phyloP scores from a whole-genome alignment of 139 green algal genomes.

The Haematococcus lacustris region DNA sequence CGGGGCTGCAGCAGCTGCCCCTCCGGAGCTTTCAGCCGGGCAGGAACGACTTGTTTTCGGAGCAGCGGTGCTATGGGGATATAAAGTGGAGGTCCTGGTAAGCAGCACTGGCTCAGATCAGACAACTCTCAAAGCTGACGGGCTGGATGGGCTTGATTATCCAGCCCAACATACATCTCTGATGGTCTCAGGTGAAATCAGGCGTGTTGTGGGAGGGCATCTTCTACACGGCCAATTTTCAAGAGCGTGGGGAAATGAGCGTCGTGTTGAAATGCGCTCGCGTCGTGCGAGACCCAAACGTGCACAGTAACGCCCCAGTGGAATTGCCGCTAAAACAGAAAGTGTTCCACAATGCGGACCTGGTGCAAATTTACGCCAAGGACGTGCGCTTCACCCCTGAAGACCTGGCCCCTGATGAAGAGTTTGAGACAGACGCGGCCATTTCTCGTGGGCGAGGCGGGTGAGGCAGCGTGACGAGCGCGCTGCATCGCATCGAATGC shows the following conservation, averaged over 20 bases:
- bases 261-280: constrained; percentile 57
- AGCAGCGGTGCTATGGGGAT: constrained; percentile 53
- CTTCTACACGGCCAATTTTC: constrained; percentile 41
- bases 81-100: constrained; percentile 64
- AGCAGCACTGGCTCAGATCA: not conserved
- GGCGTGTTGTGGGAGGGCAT: constrained; percentile 65
- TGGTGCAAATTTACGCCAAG: constrained; percentile 49
- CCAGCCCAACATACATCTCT: no score
- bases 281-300: constrained; percentile 25
- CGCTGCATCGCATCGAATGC: no score
- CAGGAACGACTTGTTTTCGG: not conserved
- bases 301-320: constrained; percentile 15
- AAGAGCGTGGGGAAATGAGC: no score
- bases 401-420: constrained; percentile 45
- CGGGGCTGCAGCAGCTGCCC: no score
- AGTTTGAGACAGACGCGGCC: constrained; percentile 69
- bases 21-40: no score
- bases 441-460: constrained; percentile 59
- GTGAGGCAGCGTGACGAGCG: constrained; percentile 28
- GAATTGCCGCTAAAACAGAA: constrained; percentile 34
- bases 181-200: constrained; percentile 30
- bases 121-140: not conserved
- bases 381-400: constrained; percentile 57
- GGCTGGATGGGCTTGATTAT: no score
- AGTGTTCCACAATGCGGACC: constrained; percentile 31